Evolutionary conservation across 1,284 basidiomycete genomes (phyloP), one percentile per base, ranked within the genome.

Genomic region (Cryptococcus sp.): DNA sequence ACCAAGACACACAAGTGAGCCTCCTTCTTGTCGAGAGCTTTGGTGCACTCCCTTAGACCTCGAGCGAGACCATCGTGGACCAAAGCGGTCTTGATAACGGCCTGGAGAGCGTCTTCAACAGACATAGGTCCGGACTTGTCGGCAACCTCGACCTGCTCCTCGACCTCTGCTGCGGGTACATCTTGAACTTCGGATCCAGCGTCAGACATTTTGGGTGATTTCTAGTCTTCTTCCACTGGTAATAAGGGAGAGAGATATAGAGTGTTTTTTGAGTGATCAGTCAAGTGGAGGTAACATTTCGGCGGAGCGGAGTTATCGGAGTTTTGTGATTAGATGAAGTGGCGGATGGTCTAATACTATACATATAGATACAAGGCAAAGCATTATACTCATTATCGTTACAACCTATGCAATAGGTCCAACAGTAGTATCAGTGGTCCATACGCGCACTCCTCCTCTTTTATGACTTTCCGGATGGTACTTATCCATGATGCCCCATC

Each of bases 1-100:
- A 97, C 92, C 73, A 98, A 87, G 60, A 98, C 93, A 80, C 94
- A 98, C 55, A 98, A 84, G 79, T 98, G 94, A 54, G 94, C 94
- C 83, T 96, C 90, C 70, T 92, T 88, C 81, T 93, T 93, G 85
- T 98, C 94, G 62, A 98, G 83, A 56, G 94, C 91, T 83, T 98
- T 98, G 74, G 94, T 88, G 73, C 85, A 88, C 82, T 98, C 94
- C 67, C 94, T 90, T 61, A 98, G 87, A 79, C 94, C 94, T 65
- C 94, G 89, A 59, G 94, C 91, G 60, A 98, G 91, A 77, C 94
- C 93, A 74, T 98, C 94, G 81, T 98, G 93, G 63, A 93, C 86
- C 67, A 98, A 85, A 52, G 92, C 88, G 75, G 91, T 94, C 84
- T 77, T 77, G 67, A 78, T 70, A 54, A 78, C 79, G 63, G 93